Conservation (phyloP, 1,284 basidiomycete species). For the Cryptococcus jaspeensis region DNA sequence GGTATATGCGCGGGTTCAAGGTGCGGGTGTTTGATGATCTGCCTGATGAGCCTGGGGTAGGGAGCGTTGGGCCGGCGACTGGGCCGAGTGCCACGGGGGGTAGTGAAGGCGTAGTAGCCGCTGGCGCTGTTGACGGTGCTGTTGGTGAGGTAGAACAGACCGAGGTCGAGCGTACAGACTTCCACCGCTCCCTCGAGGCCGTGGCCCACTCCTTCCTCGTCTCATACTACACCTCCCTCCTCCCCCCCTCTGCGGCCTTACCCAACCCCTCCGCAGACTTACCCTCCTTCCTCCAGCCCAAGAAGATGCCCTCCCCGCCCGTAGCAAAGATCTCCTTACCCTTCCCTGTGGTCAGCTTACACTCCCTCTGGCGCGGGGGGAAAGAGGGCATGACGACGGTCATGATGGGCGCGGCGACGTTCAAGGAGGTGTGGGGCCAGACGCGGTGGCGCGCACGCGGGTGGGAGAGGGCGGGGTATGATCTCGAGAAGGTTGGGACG, state of each 20-base stretch:
- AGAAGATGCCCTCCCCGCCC: conserved; percentile 37
- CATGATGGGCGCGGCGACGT: conserved; percentile 72
- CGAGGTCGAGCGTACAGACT: conserved; percentile 11
- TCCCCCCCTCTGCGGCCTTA: neutral
- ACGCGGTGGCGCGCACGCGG: conserved; percentile 36
- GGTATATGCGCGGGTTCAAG: conserved; percentile 28
- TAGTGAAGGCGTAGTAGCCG: neutral
- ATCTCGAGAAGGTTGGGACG: conserved; percentile 5
- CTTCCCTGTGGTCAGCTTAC: conserved; percentile 53
- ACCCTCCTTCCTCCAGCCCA: conserved; percentile 38
- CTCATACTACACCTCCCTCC: conserved; percentile 23
- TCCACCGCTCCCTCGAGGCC: conserved; percentile 29
- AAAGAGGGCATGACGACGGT: conserved; percentile 72
- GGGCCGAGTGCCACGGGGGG: no score
- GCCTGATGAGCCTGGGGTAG: neutral
- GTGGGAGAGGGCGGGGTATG: conserved; percentile 38
- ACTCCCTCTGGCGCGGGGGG: conserved; percentile 64
- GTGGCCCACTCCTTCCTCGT: conserved; percentile 24
- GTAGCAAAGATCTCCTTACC: conserved; percentile 39
- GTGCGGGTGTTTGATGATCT: conserved; percentile 34
- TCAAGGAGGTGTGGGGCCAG: conserved; percentile 63
- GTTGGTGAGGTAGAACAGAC: conserved; percentile 5
- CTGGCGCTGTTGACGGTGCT: neutral
- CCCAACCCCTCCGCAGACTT: conserved; percentile 4
- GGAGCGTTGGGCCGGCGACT: neutral